phyloP scores from a whole-genome alignment of 139 green algal species.

The Coelastrella sp. region DNA sequence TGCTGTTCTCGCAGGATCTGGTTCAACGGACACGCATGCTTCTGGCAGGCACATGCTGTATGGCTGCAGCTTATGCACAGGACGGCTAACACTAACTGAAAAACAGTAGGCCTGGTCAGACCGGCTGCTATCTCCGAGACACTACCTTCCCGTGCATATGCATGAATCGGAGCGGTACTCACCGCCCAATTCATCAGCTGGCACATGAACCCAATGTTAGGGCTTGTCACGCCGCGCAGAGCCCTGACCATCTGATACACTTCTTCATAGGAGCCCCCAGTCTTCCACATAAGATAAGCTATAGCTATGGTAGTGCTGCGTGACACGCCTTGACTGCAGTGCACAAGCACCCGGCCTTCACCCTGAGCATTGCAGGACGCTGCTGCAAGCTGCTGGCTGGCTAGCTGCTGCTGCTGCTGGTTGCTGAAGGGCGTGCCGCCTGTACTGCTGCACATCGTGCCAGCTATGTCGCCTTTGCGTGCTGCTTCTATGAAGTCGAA shows the following conservation, averaged over 20 bases:
- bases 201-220: conserved; percentile 92
- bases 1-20: neutral
- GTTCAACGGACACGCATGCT: no score
- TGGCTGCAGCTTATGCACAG: no score
- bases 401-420: conserved; percentile 1
- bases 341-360: conserved; percentile 82
- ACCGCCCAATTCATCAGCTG: conserved; percentile 95
- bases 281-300: conserved; percentile 95
- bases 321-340: conserved; percentile 96
- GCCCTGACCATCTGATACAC: conserved; percentile 85
- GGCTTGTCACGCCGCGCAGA: conserved; percentile 88
- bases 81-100: no score
- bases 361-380: neutral
- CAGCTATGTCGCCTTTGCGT: neutral
- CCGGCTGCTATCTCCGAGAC: no score
- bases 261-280: conserved; percentile 84
- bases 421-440: neutral
- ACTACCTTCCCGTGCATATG: no score
- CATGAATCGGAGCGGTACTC: conserved; percentile 50
- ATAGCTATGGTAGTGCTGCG: conserved; percentile 90
- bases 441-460: neutral
- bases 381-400: neutral
- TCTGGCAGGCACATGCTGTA: no score
- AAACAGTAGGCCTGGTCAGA: no score
- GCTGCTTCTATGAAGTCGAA: conserved; percentile 95